Percentiles rank a stretch among this genome's conserved stretches.
Evolutionary conservation across 176 grass and related monocot species (phyloP).

Genomic region (Juncus effusus): DNA sequence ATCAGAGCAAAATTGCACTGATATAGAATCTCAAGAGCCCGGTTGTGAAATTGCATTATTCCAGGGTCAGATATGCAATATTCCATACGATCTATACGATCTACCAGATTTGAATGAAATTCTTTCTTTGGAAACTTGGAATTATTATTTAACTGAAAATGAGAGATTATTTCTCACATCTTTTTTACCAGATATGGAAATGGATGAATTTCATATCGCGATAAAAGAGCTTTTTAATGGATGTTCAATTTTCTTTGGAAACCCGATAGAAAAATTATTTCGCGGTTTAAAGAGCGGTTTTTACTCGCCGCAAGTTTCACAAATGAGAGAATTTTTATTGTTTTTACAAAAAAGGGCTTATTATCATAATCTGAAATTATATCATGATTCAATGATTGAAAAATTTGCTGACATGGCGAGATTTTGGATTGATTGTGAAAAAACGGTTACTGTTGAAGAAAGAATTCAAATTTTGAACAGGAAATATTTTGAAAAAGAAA

Average conservation of each 20-base stretch:
- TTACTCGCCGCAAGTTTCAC: constrained; percentile 69
- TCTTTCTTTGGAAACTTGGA: constrained; percentile 83
- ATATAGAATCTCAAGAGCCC: constrained; percentile 42
- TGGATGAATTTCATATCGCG: constrained; percentile 39
- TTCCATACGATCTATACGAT: constrained; percentile 82
- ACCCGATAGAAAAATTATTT: constrained; percentile 46
- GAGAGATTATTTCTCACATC: constrained; percentile 62
- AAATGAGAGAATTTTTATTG: constrained; percentile 45
- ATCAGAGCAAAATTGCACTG: constrained; percentile 35
- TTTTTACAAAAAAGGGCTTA: constrained; percentile 52
- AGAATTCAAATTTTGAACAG: constrained; percentile 44
- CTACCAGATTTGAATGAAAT: constrained; percentile 48
- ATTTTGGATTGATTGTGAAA: constrained; percentile 32
- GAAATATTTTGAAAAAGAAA: constrained; percentile 16
- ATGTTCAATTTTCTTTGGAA: constrained; percentile 63
- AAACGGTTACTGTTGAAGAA: constrained; percentile 27
- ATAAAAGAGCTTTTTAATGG: constrained; percentile 61
- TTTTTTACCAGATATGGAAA: constrained; percentile 72
- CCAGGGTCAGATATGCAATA: constrained; percentile 48
- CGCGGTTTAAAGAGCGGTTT: constrained; percentile 51
- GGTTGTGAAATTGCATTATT: constrained; percentile 58
- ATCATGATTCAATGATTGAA: constrained; percentile 49
- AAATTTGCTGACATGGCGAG: constrained; percentile 48
- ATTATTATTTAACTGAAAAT: constrained; percentile 65
- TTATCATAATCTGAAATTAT: constrained; percentile 57